Conservation (phyloP, 345 rosid genomes). For the Syzygium oleosum region DNA sequence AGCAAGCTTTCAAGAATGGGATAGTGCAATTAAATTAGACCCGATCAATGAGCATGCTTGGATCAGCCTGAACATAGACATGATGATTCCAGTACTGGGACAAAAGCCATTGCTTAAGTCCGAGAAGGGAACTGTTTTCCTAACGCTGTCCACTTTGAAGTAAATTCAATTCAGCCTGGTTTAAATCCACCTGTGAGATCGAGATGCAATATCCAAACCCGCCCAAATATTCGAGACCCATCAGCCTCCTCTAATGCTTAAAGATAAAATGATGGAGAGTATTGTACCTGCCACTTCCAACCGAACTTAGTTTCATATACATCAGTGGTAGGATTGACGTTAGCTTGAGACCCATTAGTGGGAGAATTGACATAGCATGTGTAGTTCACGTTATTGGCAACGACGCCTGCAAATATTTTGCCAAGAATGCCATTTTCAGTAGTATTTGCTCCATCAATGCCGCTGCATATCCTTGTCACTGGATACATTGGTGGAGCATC, state of each 20-base stretch:
- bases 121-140: too few relatives aligned
- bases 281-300: slow-evolving; percentile 44
- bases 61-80: background rate
- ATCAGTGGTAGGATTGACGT: background rate
- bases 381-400: background rate
- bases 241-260: slow-evolving; percentile 10
- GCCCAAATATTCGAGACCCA: background rate
- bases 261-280: slow-evolving; percentile 17
- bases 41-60: background rate
- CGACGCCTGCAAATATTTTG: slow-evolving; percentile 20
- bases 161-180: too few relatives aligned
- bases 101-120: too few relatives aligned
- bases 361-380: slow-evolving; percentile 5
- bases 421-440: slow-evolving; percentile 8
- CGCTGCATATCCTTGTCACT: slow-evolving; percentile 21
- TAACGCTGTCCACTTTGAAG: too few relatives aligned
- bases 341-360: background rate
- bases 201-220: too few relatives aligned
- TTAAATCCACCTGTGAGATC: too few relatives aligned
- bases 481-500: slow-evolving; percentile 13
- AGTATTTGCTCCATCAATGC: slow-evolving; percentile 12
- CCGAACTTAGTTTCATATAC: background rate
- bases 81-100: too few relatives aligned
- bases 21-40: background rate
- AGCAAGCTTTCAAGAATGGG: background rate